Evolutionary conservation across 805 yeast species (phyloP).

Genomic region (Saturnispora bothae): DNA sequence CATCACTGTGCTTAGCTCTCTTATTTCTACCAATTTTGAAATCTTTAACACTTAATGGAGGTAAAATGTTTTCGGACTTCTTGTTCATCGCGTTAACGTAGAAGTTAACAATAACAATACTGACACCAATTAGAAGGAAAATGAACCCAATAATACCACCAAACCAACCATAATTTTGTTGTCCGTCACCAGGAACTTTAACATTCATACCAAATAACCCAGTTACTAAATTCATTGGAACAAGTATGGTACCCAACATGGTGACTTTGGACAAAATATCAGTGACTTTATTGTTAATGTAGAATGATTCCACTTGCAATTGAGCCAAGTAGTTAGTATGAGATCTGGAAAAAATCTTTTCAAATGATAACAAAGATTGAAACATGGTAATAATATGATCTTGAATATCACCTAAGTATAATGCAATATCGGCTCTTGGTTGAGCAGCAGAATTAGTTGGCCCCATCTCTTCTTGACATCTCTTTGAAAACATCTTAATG

Average conservation of each 20-base stretch:
- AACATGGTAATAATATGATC: conserved; percentile 96
- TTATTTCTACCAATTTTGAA: conserved; percentile 23
- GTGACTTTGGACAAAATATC: conserved; percentile 85
- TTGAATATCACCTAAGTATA: conserved; percentile 90
- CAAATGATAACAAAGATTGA: conserved; percentile 81
- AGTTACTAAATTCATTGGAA: conserved; percentile 83
- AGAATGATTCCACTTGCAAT: conserved; percentile 83
- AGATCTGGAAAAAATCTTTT: conserved; percentile 84
- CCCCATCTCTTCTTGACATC: conserved; percentile 67
- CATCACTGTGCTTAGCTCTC: conserved; percentile 8
- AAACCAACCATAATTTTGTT: conserved; percentile 43
- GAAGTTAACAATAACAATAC: conserved; percentile 17
- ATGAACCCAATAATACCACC: conserved; percentile 27
- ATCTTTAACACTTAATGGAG: conserved; percentile 20
- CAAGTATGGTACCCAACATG: conserved; percentile 75
- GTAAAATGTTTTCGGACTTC: conserved; percentile 7
- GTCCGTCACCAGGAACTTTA: conserved; percentile 57
- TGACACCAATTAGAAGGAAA: conserved; percentile 17
- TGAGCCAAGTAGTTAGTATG: conserved; percentile 91
- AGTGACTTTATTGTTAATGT: conserved; percentile 76
- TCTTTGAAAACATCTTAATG: conserved; percentile 87
- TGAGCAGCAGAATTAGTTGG: conserved; percentile 29
- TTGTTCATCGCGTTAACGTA: conserved; percentile 19
- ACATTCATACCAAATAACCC: conserved; percentile 97
- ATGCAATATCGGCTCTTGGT: conserved; percentile 85